Conservation (phyloP, 257 asterid genomes). For the Rehmannia glutinosa region DNA sequence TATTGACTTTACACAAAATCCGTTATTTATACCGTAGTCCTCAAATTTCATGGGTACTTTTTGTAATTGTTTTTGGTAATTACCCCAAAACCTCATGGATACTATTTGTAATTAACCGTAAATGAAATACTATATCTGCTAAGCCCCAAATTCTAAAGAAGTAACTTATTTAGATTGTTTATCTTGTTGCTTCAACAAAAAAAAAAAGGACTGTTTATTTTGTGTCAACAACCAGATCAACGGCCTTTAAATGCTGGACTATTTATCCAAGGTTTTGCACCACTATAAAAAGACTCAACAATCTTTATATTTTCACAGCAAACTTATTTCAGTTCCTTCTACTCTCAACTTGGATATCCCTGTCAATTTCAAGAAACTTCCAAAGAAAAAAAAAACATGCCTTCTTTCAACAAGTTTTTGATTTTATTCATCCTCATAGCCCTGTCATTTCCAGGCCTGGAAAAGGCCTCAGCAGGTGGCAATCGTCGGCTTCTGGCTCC, state of each 20-base stretch:
- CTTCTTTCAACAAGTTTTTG: constrained; percentile 6
- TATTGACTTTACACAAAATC: too few relatives aligned
- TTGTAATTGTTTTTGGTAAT: too few relatives aligned
- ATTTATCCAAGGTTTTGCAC: not conserved
- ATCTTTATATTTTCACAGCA: not conserved
- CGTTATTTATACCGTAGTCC: too few relatives aligned
- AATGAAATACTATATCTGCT: too few relatives aligned
- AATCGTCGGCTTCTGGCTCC: constrained; percentile 26
- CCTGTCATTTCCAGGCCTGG: constrained; percentile 16
- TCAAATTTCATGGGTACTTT: too few relatives aligned
- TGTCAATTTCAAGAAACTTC: not conserved
- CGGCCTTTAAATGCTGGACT: constrained; percentile 5
- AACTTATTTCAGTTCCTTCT: too few relatives aligned
- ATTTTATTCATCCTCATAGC: constrained; percentile 3
- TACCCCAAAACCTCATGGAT: too few relatives aligned
- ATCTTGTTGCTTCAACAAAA: too few relatives aligned
- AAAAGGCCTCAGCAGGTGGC: constrained; percentile 4
- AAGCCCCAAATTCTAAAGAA: too few relatives aligned
- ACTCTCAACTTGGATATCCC: not conserved
- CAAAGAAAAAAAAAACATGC: constrained; percentile 10
- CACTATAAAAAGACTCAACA: constrained; percentile 11
- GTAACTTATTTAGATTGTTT: too few relatives aligned
- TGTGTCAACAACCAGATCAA: not conserved
- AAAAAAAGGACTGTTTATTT: not conserved
- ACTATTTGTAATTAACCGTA: too few relatives aligned